phyloP scores from a whole-genome alignment of 2,329 filamentous ascomycete genomes.

The Waltergamsia citrina region DNA sequence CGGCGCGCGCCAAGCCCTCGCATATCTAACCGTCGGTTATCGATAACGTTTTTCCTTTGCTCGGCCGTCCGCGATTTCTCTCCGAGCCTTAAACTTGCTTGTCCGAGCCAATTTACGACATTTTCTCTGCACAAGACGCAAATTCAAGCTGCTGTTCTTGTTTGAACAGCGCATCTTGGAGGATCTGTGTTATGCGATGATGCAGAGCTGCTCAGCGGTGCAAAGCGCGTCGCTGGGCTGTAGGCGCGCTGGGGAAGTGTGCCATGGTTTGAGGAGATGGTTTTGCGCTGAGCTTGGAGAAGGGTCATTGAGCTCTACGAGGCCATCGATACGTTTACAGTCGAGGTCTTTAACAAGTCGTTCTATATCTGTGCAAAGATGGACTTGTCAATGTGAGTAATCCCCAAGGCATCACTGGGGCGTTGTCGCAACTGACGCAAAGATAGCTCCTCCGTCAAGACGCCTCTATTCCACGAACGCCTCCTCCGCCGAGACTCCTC shows the following conservation, averaged over 20 bases:
- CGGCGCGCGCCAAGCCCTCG: not conserved
- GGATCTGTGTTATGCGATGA: slow-evolving; percentile 1
- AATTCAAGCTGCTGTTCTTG: not conserved
- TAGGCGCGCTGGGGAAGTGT: slow-evolving; percentile 15
- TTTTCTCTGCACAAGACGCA: too few species aligned
- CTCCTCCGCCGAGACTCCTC: slow-evolving; percentile 14
- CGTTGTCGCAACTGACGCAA: too few species aligned
- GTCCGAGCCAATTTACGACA: too few species aligned
- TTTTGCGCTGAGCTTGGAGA: too few species aligned
- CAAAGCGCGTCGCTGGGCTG: not conserved
- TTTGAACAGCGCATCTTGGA: not conserved
- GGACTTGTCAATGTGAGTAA: too few species aligned
- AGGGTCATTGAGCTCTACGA: too few species aligned
- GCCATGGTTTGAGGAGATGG: not conserved
- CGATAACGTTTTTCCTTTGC: slow-evolving; percentile 2
- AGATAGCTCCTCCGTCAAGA: too few species aligned
- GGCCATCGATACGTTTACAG: too few species aligned
- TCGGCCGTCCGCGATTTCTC: not conserved
- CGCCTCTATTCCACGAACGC: too few species aligned
- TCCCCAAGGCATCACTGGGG: too few species aligned
- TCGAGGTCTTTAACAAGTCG: too few species aligned
- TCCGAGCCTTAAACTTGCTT: not conserved
- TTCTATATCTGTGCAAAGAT: too few species aligned
- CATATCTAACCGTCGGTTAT: slow-evolving; percentile 3
- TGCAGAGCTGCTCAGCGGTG: slow-evolving; percentile 3